A percentile compares a stretch with the other conserved stretches of the same genome.
phyloP scores from a whole-genome alignment of 805 yeast species.

The Wickerhamiella azymoides region DNA sequence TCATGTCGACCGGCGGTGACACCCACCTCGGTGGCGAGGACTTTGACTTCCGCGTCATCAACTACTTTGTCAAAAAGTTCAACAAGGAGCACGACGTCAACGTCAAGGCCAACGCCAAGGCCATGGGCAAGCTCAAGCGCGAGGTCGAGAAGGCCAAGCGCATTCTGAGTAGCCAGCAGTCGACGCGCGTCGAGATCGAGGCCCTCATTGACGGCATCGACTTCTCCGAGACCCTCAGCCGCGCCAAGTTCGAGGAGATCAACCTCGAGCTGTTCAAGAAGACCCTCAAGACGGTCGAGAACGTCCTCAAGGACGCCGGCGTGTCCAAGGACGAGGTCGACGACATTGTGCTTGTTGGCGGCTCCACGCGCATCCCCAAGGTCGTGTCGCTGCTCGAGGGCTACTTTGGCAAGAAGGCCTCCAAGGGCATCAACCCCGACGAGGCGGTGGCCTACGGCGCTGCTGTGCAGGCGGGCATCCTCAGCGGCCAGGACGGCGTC shows the following conservation, averaged over 20 bases:
- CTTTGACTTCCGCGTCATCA: constrained; percentile 78
- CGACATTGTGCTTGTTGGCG: constrained; percentile 96
- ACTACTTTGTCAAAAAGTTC: constrained; percentile 69
- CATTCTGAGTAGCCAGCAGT: constrained; percentile 86
- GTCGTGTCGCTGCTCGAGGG: constrained; percentile 86
- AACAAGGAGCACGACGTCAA: constrained; percentile 89
- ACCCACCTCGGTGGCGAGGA: constrained; percentile 98
- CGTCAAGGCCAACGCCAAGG: constrained; percentile 65
- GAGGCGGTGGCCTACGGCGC: constrained; percentile 99
- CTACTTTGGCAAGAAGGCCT: constrained; percentile 84
- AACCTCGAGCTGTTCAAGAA: constrained; percentile 86
- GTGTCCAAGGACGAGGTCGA: constrained; percentile 75
- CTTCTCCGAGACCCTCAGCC: constrained; percentile 85
- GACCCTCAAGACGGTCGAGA: constrained; percentile 92
- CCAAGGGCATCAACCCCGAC: constrained; percentile 96
- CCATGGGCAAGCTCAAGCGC: constrained; percentile 86
- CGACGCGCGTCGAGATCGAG: constrained; percentile 92
- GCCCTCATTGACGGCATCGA: constrained; percentile 90
- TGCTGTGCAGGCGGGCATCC: constrained; percentile 97
- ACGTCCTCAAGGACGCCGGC: constrained; percentile 87
- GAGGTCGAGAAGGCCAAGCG: constrained; percentile 98
- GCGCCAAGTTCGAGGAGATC: constrained; percentile 96
- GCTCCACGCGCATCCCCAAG: constrained; percentile 98
- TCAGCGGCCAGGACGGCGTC: constrained; percentile 89
- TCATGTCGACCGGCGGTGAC: constrained; percentile 88